A percentile compares a stretch with the other conserved stretches of the same genome.
phyloP scores from a whole-genome alignment of 345 rosid species.

The Iberis pinnata region DNA sequence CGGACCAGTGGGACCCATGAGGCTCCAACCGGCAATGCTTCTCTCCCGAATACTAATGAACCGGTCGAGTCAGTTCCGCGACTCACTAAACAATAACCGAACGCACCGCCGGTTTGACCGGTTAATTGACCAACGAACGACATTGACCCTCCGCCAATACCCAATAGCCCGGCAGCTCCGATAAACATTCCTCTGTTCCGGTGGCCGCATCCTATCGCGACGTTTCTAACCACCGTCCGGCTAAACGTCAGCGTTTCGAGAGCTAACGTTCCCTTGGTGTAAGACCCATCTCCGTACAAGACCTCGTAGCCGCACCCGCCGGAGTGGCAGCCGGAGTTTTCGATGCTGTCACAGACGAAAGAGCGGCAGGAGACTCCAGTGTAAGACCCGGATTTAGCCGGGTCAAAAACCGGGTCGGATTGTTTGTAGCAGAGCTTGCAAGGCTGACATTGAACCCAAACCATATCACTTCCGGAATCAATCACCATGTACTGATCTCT shows the following conservation, averaged over 20 bases:
- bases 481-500: constrained; percentile 80
- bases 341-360: constrained; percentile 65
- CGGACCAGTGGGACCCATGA: constrained; percentile 82
- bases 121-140: constrained; percentile 82
- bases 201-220: constrained; percentile 96
- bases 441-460: constrained; percentile 98
- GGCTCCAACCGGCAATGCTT: constrained; percentile 76
- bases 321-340: constrained; percentile 61
- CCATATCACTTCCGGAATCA: constrained; percentile 94
- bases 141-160: constrained; percentile 86
- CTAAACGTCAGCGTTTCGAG: constrained; percentile 82
- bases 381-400: constrained; percentile 66
- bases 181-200: constrained; percentile 83
- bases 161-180: constrained; percentile 89
- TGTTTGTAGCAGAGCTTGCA: constrained; percentile 80
- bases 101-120: constrained; percentile 83
- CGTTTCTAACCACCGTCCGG: constrained; percentile 44
- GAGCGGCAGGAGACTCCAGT: constrained; percentile 73
- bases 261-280: constrained; percentile 77
- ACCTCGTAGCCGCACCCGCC: constrained; percentile 89
- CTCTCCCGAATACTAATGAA: constrained; percentile 70
- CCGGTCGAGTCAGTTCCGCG: constrained; percentile 68
- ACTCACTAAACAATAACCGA: constrained; percentile 78
- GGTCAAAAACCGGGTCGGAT: constrained; percentile 90
- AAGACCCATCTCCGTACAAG: constrained; percentile 90